Evolutionary conservation across 1,284 basidiomycete genomes (phyloP), one percentile per base, ranked within the genome.

Genomic region (Peniophora sp.): DNA sequence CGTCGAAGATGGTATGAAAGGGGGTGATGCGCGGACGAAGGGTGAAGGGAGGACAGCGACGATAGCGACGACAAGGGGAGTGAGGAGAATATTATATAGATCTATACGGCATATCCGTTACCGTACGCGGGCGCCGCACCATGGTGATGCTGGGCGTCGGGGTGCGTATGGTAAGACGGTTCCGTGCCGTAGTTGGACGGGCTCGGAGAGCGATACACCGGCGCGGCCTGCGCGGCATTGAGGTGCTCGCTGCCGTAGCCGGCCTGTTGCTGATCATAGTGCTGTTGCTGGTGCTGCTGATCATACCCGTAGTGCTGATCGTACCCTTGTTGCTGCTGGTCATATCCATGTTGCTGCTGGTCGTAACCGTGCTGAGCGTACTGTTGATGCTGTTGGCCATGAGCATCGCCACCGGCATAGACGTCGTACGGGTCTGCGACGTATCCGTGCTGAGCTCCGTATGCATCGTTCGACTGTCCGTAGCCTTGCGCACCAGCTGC

Each of bases 401-500:
- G 36, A 17, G 43, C 36, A 12, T 35, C 44, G 14, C 55, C 35
- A 22, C 58, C 58, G 25, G 50, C 49, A 20, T 83, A 82, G 43
- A 76, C 70, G 57, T 79, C 78, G 53, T 73, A 71, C 19, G 68
- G 61, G 53, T 79, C 74, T 8, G 56, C 59, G 20, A 53, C 54
- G 44, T 71, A 60, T 56, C 71, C 53, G 8, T 45, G 45, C n/a
- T 38, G 22, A 46, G 47, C 19, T 25, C 50, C 38, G 19, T 35
- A 19, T 16, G 20, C 11, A 23, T 52, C 50, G 57, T 59, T 51
- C 49, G 74, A 70, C 32, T 75, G 71, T 22, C 71, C 72, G 52
- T 80, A 74, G 2, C 81, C 77, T 45, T 81, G 81, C 20, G 77
- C 79, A 22, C 73, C 67, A 1, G 70, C 55, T 17, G 81, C 62